Evolutionary conservation across 2,329 filamentous ascomycete genomes (phyloP), one percentile per base, ranked within the genome.

Genomic region (Sporothrix humicola): DNA sequence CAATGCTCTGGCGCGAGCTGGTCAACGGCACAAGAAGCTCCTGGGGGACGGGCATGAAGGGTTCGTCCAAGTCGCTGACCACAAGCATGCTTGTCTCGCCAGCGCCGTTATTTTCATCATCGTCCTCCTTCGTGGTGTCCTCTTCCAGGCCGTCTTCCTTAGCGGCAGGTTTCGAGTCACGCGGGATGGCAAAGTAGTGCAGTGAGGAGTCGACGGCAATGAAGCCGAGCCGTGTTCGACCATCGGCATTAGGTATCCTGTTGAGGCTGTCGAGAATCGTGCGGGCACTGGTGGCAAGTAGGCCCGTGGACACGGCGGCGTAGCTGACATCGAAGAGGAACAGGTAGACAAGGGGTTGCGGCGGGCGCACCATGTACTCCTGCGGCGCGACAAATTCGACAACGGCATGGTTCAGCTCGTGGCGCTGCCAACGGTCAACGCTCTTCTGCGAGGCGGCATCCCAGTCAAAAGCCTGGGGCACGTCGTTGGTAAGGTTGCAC

Each of bases 391-490:
- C 93, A 80, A 98, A 99, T 80, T 99, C 96, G 75, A 97, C 95
- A 50, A 98, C 94, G n/a, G 94, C 89, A 81, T 98, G 92, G 84
- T 99, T 99, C 75, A 99, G 87, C 81, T 99, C 96, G 54, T 94
- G 89, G 78, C 96, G 88, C 81, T 97, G 91, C 92, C 96, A 97
- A 80, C 96, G 87, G 81, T 99, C 95, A 69, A 97, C 91, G 71
- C 90, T 92, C 85, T 97, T 95, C 83, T 98, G 95, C 72, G 94
- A 87, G 61, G 93, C 92, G 48, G 94, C 91, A 83, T 99, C 96
- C 96, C 96, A 99, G 81, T 99, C 96, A 77, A 99, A 99, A 52
- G 95, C 95, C 83, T 99, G 96, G n/a, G 96, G 96, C 54, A 98
- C 95, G 79, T 99, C 96, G 81, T 99, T 99, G 78, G 95, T 98